These are phyloP conservation scores for Narthecium ossifragum DNA, from an alignment of 106 monocot species.

Conservation along the genomic window DNA sequence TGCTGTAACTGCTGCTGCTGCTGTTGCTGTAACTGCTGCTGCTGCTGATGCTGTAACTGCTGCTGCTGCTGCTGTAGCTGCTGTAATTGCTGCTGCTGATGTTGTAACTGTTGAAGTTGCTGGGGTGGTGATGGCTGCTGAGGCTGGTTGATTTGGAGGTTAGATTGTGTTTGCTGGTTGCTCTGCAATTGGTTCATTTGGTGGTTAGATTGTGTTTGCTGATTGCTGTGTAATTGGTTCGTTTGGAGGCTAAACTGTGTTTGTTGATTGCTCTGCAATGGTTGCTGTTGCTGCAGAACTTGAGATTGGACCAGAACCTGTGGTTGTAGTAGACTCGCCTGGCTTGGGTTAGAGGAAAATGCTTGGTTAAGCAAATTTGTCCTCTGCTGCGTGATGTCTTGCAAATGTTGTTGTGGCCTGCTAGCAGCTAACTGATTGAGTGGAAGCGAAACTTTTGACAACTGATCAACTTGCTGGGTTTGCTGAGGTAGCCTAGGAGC, in stretches of 20 bases:
- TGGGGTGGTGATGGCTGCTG: not conserved
- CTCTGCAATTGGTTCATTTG: not conserved
- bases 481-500: conserved; percentile 36
- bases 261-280: not conserved
- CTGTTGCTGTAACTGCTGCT: conserved; percentile 20
- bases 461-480: conserved; percentile 38
- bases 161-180: conserved; percentile 13
- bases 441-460: conserved; percentile 35
- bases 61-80: conserved; percentile 18
- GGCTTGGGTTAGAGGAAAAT: not conserved
- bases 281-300: not conserved
- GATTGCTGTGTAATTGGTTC: conserved; percentile 1
- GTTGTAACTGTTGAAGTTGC: not conserved
- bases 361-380: not conserved
- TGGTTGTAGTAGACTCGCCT: not conserved
- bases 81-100: conserved; percentile 7
- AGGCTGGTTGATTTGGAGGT: not conserved
- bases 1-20: conserved; percentile 27
- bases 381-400: conserved; percentile 14
- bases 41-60: conserved; percentile 22
- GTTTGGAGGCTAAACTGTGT: not conserved
- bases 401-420: conserved; percentile 44
- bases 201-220: conserved; percentile 7
- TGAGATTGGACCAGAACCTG: not conserved
- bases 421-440: conserved; percentile 33